phyloP scores from a whole-genome alignment of 169 alveolate species.

The Plasmodium vivax region DNA sequence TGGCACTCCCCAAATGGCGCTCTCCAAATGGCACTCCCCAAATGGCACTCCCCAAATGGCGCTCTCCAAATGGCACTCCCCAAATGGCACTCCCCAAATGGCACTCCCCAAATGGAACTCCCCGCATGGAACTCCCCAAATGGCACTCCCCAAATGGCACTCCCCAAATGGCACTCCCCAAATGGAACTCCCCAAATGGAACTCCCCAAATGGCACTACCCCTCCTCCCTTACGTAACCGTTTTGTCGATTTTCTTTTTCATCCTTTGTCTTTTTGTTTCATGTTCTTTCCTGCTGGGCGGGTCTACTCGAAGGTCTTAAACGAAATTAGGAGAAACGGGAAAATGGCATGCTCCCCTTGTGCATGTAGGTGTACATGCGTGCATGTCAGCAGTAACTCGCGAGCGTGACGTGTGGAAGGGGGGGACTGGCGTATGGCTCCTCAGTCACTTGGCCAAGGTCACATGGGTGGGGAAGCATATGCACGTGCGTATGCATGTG shows the following conservation, averaged over 20 bases:
- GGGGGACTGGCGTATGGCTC: neutral
- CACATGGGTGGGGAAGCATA: neutral
- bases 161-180: too few relatives aligned
- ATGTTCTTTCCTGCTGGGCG: neutral
- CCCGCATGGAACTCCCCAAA: neutral
- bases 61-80: neutral
- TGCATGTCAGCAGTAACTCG: neutral
- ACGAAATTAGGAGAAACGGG: neutral
- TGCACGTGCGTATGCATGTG: neutral
- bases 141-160: too few relatives aligned
- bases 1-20: neutral
- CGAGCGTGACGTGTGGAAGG: neutral
- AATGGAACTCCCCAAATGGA: too few relatives aligned
- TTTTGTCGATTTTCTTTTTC: slow-evolving; percentile 69
- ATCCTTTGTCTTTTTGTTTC: slow-evolving; percentile 59
- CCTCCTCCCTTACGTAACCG: slow-evolving; percentile 24
- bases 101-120: neutral
- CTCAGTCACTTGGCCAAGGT: neutral
- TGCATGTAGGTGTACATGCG: neutral
- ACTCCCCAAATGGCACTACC: too few relatives aligned
- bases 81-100: neutral
- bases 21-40: neutral
- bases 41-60: neutral
- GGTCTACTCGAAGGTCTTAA: neutral
- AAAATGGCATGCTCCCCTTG: slow-evolving; percentile 36